Evolutionary conservation across 345 rosid genomes (phyloP).

Genomic region (Diplotaxis tenuifolia): DNA sequence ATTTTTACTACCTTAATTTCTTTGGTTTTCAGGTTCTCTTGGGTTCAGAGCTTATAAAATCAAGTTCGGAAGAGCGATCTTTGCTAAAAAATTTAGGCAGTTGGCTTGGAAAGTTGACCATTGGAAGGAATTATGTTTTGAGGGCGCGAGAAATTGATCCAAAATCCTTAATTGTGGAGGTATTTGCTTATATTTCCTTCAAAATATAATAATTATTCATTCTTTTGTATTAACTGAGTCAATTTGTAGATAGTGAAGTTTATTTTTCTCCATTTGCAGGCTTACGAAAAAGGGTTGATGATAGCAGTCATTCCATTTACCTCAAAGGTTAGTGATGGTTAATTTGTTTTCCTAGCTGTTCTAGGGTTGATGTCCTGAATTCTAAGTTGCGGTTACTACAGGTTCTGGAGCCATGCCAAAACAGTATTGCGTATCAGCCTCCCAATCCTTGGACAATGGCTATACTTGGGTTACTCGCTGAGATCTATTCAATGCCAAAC

Average conservation of each 20-base stretch:
- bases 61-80: constrained; percentile 96
- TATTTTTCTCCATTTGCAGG: constrained; percentile 46
- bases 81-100: constrained; percentile 95
- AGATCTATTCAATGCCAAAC: constrained; percentile 95
- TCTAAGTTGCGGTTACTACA: constrained; percentile 33
- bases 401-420: constrained; percentile 95
- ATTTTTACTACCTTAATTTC: not conserved
- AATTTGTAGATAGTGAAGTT: constrained; percentile 2
- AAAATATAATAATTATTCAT: not conserved
- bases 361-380: not conserved
- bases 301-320: constrained; percentile 99
- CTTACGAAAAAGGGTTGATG: constrained; percentile 98
- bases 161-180: constrained; percentile 96
- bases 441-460: constrained; percentile 99
- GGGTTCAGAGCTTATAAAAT: constrained; percentile 96
- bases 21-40: constrained; percentile 68
- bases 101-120: constrained; percentile 98
- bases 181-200: constrained; percentile 27
- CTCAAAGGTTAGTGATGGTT: constrained; percentile 65
- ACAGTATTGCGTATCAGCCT: constrained; percentile 92
- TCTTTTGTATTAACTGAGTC: not conserved
- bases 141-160: constrained; percentile 98
- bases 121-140: constrained; percentile 90
- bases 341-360: constrained; percentile 7
- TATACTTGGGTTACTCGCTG: constrained; percentile 85